Percentiles rank a stretch among this genome's conserved stretches.
Evolutionary conservation across 1,284 basidiomycete species (phyloP).

Genomic region (Austroboletus rostrupii): DNA sequence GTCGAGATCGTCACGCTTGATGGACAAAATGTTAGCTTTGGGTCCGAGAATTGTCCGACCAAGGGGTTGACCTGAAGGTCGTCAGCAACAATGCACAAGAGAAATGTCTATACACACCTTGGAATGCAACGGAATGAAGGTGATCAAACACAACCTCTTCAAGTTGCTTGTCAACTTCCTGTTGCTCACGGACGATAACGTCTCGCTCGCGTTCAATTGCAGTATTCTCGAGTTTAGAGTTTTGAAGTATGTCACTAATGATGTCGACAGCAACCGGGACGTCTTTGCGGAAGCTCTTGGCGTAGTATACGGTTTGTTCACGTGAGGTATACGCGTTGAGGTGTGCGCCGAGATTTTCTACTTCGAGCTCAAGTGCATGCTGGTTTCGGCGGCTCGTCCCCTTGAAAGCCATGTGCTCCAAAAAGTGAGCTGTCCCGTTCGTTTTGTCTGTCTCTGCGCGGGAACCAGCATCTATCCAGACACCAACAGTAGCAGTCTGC

Average conservation of each 20-base stretch:
- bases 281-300: slow-evolving; percentile 98
- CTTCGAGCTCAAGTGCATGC: slow-evolving; percentile 92
- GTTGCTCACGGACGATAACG: slow-evolving; percentile 96
- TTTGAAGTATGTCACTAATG: slow-evolving; percentile 97
- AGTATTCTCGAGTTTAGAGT: slow-evolving; percentile 86
- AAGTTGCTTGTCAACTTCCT: slow-evolving; percentile 98
- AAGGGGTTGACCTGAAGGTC: slow-evolving; percentile 76
- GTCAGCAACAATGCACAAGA: slow-evolving; percentile 11
- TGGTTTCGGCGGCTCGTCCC: slow-evolving; percentile 90
- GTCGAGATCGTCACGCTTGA: slow-evolving; percentile 86
- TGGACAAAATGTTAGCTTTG: slow-evolving; percentile 94
- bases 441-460: slow-evolving; percentile 93
- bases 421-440: slow-evolving; percentile 97
- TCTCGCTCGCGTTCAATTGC: slow-evolving; percentile 97
- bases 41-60: slow-evolving; percentile 98
- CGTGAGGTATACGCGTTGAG: slow-evolving; percentile 98
- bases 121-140: slow-evolving; percentile 94
- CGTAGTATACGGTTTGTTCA: slow-evolving; percentile 99
- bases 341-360: slow-evolving; percentile 97
- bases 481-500: slow-evolving; percentile 97
- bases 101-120: slow-evolving; percentile 50
- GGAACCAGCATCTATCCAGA: slow-evolving; percentile 99
- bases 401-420: slow-evolving; percentile 97
- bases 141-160: slow-evolving; percentile 99
- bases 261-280: slow-evolving; percentile 91